Evolutionary conservation across 805 yeast genomes (phyloP).

Genomic region (Zygoascus ofunaensis): DNA sequence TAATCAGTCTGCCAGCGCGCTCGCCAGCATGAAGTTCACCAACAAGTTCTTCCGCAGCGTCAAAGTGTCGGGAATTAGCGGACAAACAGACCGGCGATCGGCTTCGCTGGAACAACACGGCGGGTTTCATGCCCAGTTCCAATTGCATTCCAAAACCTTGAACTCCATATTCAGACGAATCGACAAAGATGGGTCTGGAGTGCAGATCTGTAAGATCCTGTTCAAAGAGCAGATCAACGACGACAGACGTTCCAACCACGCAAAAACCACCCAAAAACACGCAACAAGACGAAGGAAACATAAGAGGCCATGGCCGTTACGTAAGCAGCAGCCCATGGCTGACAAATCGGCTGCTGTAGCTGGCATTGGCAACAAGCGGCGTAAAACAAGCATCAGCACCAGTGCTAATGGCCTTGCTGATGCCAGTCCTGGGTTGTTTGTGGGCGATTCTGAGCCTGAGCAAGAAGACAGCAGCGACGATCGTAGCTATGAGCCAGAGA

Average conservation of each 20-base stretch:
- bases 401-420: background rate
- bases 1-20: conserved; percentile 19
- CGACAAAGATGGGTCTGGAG: conserved; percentile 13
- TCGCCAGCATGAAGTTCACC: conserved; percentile 10
- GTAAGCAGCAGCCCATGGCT: too few relatives aligned
- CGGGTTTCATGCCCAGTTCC: conserved; percentile 9
- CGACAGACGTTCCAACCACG: background rate
- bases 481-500: background rate
- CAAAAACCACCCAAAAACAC: background rate
- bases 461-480: background rate
- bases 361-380: too few relatives aligned
- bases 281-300: too few relatives aligned
- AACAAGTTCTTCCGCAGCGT: conserved; percentile 8
- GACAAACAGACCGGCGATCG: background rate
- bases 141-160: conserved; percentile 16
- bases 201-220: conserved; percentile 7
- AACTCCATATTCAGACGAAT: conserved; percentile 16
- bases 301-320: too few relatives aligned
- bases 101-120: background rate
- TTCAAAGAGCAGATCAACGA: background rate
- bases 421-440: background rate
- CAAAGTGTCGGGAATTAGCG: conserved; percentile 3
- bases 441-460: background rate
- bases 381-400: too few relatives aligned
- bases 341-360: too few relatives aligned